Base-by-base conservation (phyloP, 2,329 filamentous ascomycete genomes). In the Fusarium burgessii region DNA sequence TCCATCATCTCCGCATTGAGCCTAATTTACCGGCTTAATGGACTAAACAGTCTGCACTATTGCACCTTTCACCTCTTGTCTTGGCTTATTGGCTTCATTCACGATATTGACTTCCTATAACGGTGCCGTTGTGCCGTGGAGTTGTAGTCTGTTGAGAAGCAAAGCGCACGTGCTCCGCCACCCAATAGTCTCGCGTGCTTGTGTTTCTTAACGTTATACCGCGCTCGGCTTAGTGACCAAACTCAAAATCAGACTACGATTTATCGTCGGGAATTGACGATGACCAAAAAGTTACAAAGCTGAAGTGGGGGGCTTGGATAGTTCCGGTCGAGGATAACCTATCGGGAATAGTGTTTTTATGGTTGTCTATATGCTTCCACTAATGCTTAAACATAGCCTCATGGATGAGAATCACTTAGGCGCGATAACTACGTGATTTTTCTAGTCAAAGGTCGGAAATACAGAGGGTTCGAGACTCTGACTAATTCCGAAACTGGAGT, bases 361-460 rank as follows among this genome's bases (percentile, higher is more conserved):
- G 47, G 32, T 50, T 50, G 17, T 25, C 20, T 25, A n/a, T 36
- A 50, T 32, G 8, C 32, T 50, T 50, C 1, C 11, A 5, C 20
- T n/a, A 25, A 50, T 6, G 32, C 47, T 50, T 36, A 50, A 50
- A 25, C 6, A 12, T 4, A n/a, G 7, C 14, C 8, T 2, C 6
- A 0, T 15, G 1, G 12, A 50, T 18, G 11, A 14, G 5, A 18
- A 14, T 35, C 1, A 8, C 6, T 14, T 3, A n/a, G 9, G 7
- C 4, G 6, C 6, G 15, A 6, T 2, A 2, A n/a, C 18, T 35
- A 18, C 14, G 11, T 11, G 15, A 2, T 3, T 32, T 23, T 36
- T n/a, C 12, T 4, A 6, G 8, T 5, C 5, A 2, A 20, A 6
- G 1, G 6, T 11, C 3, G 14, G 9, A 4, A 11, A 11, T 9